phyloP scores from a whole-genome alignment of 176 grass and related monocot species.

The Tuctoria greenei region DNA sequence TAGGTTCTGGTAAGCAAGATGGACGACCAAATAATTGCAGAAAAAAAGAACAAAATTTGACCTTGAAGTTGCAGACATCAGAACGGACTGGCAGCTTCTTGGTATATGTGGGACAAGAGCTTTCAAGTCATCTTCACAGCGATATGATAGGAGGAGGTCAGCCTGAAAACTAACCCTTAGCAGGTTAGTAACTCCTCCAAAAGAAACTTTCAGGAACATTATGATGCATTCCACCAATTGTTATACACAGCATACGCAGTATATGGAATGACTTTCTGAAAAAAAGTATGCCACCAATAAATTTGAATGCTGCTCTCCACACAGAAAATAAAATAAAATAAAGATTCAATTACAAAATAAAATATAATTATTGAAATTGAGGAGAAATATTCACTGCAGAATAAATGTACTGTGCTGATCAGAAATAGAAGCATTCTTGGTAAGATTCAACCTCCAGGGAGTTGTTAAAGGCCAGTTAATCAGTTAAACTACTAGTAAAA shows the following conservation, averaged over 20 bases:
- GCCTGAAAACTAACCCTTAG: constrained; percentile 60
- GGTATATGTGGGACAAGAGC: constrained; percentile 72
- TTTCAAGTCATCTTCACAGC: constrained; percentile 90
- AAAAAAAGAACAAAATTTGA: constrained; percentile 31
- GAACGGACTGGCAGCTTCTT: constrained; percentile 83
- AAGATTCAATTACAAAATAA: constrained; percentile 2
- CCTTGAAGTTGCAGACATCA: constrained; percentile 99
- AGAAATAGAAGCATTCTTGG: background rate
- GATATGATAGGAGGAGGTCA: constrained; percentile 93
- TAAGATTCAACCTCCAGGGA: background rate
- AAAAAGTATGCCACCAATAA: background rate
- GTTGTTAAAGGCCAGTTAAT: background rate
- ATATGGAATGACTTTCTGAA: background rate
- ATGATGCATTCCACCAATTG: constrained; percentile 6
- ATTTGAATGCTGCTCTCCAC: constrained; percentile 12
- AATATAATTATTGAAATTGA: background rate
- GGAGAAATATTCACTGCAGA: background rate
- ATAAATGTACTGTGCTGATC: background rate
- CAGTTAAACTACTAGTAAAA: constrained; percentile 6
- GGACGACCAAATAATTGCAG: background rate
- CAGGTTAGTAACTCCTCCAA: constrained; percentile 40
- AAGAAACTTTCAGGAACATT: constrained; percentile 10
- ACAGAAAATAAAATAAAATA: background rate
- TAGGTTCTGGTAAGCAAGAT: background rate
- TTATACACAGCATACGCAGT: background rate